Evolutionary conservation across 164 flowering plant genomes (phyloP).

Genomic region (Magnolia changhungtana): DNA sequence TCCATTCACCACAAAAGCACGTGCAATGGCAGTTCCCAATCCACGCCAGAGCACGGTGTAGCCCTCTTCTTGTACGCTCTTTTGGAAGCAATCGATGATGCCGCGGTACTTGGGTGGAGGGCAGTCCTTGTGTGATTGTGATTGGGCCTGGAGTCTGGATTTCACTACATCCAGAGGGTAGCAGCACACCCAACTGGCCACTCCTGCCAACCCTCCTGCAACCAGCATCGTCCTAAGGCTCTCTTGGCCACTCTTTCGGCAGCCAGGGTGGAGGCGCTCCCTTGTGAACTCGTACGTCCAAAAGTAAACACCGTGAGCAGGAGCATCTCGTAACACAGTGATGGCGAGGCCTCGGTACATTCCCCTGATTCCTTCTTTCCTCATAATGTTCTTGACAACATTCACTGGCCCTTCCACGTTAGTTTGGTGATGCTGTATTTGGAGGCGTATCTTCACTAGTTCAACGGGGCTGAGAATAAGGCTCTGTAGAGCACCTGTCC

Average conservation of each 20-base stretch:
- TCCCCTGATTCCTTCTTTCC: constrained; percentile 59
- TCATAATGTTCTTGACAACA: constrained; percentile 45
- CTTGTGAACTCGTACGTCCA: constrained; percentile 78
- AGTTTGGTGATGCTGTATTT: constrained; percentile 33
- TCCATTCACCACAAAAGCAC: constrained; percentile 89
- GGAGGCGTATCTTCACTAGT: constrained; percentile 74
- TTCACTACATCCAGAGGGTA: constrained; percentile 88
- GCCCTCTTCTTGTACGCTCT: constrained; percentile 66
- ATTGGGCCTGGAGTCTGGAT: constrained; percentile 70
- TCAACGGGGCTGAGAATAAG: constrained; percentile 74
- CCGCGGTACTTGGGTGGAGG: constrained; percentile 48
- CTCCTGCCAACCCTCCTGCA: constrained; percentile 90
- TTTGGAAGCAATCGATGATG: constrained; percentile 61
- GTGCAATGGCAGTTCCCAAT: constrained; percentile 65
- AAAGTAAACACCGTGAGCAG: constrained; percentile 70
- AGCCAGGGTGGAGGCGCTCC: constrained; percentile 81
- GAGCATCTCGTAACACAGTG: constrained; percentile 75
- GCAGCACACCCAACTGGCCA: constrained; percentile 77
- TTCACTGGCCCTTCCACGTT: constrained; percentile 41
- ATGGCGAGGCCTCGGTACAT: constrained; percentile 67
- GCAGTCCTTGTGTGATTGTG: constrained; percentile 13
- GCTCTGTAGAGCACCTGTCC: constrained; percentile 82
- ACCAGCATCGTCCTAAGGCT: constrained; percentile 62
- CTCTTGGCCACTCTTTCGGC: constrained; percentile 65
- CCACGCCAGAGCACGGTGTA: constrained; percentile 70